phyloP scores from a whole-genome alignment of 306 rosid genomes.

The Hippophae gyantsensis region DNA sequence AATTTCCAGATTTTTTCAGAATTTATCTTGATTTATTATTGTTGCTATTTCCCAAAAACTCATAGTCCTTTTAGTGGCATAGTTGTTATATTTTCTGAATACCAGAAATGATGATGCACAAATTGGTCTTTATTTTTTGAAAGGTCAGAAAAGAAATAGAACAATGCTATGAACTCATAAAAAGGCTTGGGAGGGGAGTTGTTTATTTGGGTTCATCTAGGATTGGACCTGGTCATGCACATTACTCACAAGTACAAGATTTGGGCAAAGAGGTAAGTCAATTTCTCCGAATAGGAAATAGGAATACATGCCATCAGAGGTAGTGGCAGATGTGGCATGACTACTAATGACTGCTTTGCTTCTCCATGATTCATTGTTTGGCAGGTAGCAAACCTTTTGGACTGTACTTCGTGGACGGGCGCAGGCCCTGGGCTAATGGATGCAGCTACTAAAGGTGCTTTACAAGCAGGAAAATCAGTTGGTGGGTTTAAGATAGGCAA shows the following conservation, averaged over 20 bases:
- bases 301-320: no score
- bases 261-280: conserved; percentile 65
- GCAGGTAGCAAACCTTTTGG: conserved; percentile 75
- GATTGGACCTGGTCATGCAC: conserved; percentile 64
- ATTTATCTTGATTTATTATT: no score
- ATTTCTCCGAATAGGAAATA: background rate
- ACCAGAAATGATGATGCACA: conserved; percentile 6
- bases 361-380: conserved; percentile 1
- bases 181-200: conserved; percentile 72
- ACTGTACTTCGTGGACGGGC: conserved; percentile 86
- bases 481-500: conserved; percentile 83
- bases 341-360: conserved; percentile 4
- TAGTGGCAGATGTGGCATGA: no score
- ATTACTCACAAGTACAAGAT: conserved; percentile 50
- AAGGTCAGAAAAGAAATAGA: conserved; percentile 78
- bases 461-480: conserved; percentile 61
- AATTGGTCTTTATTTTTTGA: conserved; percentile 10
- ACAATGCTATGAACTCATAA: conserved; percentile 72
- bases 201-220: conserved; percentile 89
- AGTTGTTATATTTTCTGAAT: background rate
- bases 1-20: no score
- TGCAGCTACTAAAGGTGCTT: conserved; percentile 79
- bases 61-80: background rate
- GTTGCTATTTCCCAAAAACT: no score
- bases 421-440: conserved; percentile 96